A percentile compares a stretch with the other conserved stretches of the same genome.
Evolutionary conservation across 2,329 filamentous ascomycete genomes (phyloP).

Genomic region (Fusarium sp.): DNA sequence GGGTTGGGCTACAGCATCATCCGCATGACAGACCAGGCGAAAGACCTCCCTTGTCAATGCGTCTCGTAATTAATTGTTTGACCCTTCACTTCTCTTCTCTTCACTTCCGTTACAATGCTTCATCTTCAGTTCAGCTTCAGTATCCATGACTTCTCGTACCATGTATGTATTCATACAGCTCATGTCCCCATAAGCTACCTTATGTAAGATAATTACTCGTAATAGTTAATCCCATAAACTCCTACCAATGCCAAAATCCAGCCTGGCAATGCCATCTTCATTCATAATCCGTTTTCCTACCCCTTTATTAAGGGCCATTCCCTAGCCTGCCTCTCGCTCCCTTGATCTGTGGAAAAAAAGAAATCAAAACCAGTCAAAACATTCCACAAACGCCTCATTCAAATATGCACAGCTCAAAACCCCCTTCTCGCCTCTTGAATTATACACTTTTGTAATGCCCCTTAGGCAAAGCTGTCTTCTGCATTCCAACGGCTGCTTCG

Average conservation of each 20-base stretch:
- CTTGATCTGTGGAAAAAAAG: constrained; percentile 9
- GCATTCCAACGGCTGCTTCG: constrained; percentile 51
- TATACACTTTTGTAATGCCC: constrained; percentile 12
- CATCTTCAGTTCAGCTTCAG: not conserved
- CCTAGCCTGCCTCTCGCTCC: constrained; percentile 14
- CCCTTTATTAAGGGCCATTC: constrained; percentile 9
- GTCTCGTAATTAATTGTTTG: constrained; percentile 14
- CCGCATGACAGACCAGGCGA: constrained; percentile 15
- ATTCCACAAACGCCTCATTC: constrained; percentile 39
- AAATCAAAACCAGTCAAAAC: constrained; percentile 23
- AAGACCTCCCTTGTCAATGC: constrained; percentile 32
- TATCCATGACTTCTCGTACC: constrained; percentile 4
- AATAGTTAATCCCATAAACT: constrained; percentile 25
- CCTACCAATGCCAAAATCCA: constrained; percentile 27
- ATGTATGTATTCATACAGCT: constrained; percentile 32
- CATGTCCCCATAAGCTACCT: constrained; percentile 26
- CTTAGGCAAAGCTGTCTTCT: constrained; percentile 56
- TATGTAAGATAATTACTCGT: constrained; percentile 24
- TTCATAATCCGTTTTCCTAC: constrained; percentile 23
- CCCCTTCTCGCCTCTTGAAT: constrained; percentile 13
- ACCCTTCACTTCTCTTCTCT: not conserved
- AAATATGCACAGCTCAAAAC: constrained; percentile 32
- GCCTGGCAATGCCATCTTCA: constrained; percentile 22
- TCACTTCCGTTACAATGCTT: not conserved
- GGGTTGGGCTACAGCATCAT: constrained; percentile 1